phyloP scores from a whole-genome alignment of 768 basidiomycete genomes.

The Termitomyces sp. region DNA sequence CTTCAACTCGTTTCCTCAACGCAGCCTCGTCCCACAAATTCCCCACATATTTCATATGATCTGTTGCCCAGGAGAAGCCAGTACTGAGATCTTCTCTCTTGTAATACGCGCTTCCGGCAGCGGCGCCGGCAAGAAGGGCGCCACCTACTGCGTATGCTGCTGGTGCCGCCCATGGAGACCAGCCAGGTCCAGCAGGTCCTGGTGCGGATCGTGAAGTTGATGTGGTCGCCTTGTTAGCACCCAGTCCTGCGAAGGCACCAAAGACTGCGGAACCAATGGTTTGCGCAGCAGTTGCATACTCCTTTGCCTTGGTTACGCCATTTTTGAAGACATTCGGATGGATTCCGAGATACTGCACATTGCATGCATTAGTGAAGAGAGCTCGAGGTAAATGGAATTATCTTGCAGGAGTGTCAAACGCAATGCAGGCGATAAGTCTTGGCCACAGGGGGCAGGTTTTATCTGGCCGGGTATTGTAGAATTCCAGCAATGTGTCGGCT shows the following conservation, averaged over 20 bases:
- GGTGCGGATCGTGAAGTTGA: constrained; percentile 18
- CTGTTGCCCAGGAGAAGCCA: constrained; percentile 72
- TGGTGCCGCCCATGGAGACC: constrained; percentile 62
- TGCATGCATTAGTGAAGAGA: constrained; percentile 1
- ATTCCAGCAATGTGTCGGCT: constrained; percentile 78
- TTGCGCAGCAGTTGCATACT: constrained; percentile 64
- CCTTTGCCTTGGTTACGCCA: constrained; percentile 67
- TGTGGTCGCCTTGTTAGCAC: constrained; percentile 37
- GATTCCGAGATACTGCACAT: constrained; percentile 77
- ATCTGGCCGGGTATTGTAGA: constrained; percentile 65
- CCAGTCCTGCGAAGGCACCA: constrained; percentile 50
- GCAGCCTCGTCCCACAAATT: constrained; percentile 77
- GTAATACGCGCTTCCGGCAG: constrained; percentile 82
- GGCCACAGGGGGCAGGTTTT: constrained; percentile 77
- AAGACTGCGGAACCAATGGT: constrained; percentile 60
- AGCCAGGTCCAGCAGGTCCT: constrained; percentile 34
- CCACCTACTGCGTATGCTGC: constrained; percentile 71
- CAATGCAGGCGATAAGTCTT: constrained; percentile 75
- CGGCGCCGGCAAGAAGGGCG: constrained; percentile 74
- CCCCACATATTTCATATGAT: constrained; percentile 88
- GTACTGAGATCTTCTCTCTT: constrained; percentile 69
- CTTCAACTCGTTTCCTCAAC: constrained; percentile 58
- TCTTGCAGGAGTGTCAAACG: constrained; percentile 89
- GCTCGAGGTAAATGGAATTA: background rate
- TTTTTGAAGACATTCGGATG: constrained; percentile 87